Percentiles rank a stretch among this genome's conserved stretches.
Evolutionary conservation across 2,329 filamentous ascomycete species (phyloP).

Genomic region (Didymellaceae sp.): DNA sequence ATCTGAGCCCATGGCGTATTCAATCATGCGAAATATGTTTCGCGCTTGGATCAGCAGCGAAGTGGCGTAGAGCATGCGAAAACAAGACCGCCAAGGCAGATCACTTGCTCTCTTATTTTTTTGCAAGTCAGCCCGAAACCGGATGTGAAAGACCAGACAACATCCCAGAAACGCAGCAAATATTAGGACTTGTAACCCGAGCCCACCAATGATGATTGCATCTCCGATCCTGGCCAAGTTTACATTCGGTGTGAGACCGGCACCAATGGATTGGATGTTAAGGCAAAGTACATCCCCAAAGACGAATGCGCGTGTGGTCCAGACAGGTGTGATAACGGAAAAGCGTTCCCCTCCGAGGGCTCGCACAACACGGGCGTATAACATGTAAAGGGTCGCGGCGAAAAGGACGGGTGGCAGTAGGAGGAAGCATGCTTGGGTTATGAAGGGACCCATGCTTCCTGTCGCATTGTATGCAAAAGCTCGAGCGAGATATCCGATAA

Average conservation of each 20-base stretch:
- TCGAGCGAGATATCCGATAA: conserved; percentile 55
- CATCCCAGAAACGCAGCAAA: conserved; percentile 62
- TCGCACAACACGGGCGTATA: conserved; percentile 46
- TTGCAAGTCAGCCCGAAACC: conserved; percentile 40
- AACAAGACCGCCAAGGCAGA: neutral
- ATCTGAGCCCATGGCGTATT: conserved; percentile 54
- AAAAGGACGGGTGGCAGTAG: conserved; percentile 53
- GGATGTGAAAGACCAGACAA: conserved; percentile 56
- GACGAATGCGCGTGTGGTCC: conserved; percentile 55
- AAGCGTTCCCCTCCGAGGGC: conserved; percentile 47
- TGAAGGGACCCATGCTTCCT: conserved; percentile 42
- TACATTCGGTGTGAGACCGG: neutral
- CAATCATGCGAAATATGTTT: conserved; percentile 56
- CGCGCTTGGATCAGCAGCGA: conserved; percentile 57
- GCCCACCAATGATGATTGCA: conserved; percentile 55
- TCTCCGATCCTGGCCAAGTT: neutral
- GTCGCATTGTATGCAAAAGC: conserved; percentile 44
- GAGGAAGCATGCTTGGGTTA: conserved; percentile 49
- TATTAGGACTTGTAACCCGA: conserved; percentile 63
- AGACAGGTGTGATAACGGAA: conserved; percentile 50
- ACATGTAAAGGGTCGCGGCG: conserved; percentile 55
- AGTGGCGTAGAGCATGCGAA: conserved; percentile 53
- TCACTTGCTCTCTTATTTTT: neutral
- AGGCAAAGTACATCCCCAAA: neutral
- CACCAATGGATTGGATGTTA: neutral